Conservation (phyloP, 306 rosid species). For the Quercus engelmannii region DNA sequence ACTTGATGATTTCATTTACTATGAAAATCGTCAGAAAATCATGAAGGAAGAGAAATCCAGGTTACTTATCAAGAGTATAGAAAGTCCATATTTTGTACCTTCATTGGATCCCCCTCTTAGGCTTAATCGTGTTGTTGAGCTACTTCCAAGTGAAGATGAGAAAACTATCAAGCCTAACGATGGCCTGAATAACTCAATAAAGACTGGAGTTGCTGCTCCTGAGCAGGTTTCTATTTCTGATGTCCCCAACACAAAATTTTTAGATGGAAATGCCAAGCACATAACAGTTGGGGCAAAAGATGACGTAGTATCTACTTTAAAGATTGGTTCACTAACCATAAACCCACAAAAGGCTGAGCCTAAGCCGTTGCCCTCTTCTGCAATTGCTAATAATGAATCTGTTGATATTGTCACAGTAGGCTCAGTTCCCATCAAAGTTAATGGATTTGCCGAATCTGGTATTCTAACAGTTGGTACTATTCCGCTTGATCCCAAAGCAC, state of each 20-base stretch:
- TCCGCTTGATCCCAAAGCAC: constrained; percentile 60
- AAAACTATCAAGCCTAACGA: constrained; percentile 26
- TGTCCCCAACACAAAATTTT: constrained; percentile 2
- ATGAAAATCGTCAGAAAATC: constrained; percentile 89
- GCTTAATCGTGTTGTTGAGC: constrained; percentile 45
- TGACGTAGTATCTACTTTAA: constrained; percentile 43
- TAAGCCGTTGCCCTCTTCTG: constrained; percentile 20
- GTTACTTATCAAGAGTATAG: constrained; percentile 42
- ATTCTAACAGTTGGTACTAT: constrained; percentile 73
- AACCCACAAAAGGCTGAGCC: constrained; percentile 41
- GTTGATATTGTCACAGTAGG: constrained; percentile 65
- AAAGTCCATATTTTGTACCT: constrained; percentile 43
- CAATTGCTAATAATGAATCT: constrained; percentile 25
- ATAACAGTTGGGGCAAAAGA: constrained; percentile 21
- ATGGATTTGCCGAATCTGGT: constrained; percentile 50
- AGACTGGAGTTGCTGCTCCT: constrained; percentile 25
- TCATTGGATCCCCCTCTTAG: constrained; percentile 49
- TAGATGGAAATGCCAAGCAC: constrained; percentile 31
- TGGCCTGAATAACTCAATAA: constrained; percentile 28
- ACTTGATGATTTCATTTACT: constrained; percentile 82
- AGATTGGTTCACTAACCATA: constrained; percentile 64
- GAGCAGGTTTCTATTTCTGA: constrained; percentile 33
- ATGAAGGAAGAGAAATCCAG: constrained; percentile 86
- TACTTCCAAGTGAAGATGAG: constrained; percentile 31
- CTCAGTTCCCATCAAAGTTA: constrained; percentile 65